A percentile compares a stretch with the other conserved stretches of the same genome.
These are phyloP conservation scores for Lathyrus sativus DNA, from an alignment of 306 rosid species.

Conservation along the genomic window DNA sequence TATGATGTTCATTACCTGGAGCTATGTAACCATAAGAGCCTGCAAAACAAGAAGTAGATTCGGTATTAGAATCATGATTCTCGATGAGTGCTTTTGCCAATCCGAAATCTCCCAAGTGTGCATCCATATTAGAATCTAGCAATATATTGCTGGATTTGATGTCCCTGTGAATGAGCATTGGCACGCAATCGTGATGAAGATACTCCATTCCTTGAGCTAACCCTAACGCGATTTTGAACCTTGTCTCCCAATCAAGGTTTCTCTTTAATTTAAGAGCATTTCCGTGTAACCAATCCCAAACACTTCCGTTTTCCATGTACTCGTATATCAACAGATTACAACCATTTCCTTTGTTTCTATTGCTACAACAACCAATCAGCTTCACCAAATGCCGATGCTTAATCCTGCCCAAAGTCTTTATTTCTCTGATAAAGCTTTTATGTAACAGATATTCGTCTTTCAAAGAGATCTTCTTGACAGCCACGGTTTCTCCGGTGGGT, in stretches of 20 bases:
- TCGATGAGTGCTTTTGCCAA: conserved; percentile 73
- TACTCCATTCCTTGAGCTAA: conserved; percentile 84
- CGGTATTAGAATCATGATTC: conserved; percentile 62
- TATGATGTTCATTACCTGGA: conserved; percentile 60
- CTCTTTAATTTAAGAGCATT: conserved; percentile 46
- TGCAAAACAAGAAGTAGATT: conserved; percentile 76
- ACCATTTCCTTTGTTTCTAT: conserved; percentile 62
- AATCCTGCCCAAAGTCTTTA: conserved; percentile 83
- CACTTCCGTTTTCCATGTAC: conserved; percentile 87
- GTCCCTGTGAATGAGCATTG: conserved; percentile 88
- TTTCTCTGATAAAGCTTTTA: conserved; percentile 76
- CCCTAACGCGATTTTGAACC: conserved; percentile 76
- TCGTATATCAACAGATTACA: conserved; percentile 81
- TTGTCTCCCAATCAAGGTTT: conserved; percentile 76
- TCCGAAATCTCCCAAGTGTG: conserved; percentile 96
- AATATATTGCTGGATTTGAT: conserved; percentile 81
- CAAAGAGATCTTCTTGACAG: conserved; percentile 72
- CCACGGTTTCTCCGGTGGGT: conserved; percentile 63
- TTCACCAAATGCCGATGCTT: conserved; percentile 91
- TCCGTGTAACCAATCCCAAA: conserved; percentile 90
- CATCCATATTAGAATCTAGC: conserved; percentile 83
- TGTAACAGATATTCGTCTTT: conserved; percentile 77
- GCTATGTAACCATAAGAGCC: conserved; percentile 94
- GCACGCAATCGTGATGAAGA: conserved; percentile 89
- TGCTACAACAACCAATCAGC: conserved; percentile 81